A percentile compares a stretch with the other conserved stretches of the same genome.
phyloP scores from a whole-genome alignment of 1,284 basidiomycete genomes.

The Phaffia rhodozyma region DNA sequence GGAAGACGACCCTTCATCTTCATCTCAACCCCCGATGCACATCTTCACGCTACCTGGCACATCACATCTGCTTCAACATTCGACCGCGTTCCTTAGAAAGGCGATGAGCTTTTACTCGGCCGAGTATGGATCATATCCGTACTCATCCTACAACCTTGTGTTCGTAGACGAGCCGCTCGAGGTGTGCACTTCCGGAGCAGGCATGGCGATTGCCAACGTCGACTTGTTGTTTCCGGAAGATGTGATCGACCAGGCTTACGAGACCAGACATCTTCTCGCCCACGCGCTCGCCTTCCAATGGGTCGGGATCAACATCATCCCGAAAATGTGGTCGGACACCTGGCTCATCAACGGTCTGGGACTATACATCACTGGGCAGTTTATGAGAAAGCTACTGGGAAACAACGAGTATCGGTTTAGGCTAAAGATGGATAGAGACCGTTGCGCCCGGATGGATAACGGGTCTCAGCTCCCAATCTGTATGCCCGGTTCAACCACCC shows the following conservation, averaged over 20 bases:
- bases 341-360: conserved; percentile 94
- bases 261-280: conserved; percentile 72
- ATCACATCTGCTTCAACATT: conserved; percentile 55
- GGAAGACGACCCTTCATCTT: neutral
- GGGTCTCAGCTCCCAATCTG: conserved; percentile 88
- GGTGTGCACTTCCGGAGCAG: conserved; percentile 70
- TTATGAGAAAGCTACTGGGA: conserved; percentile 74
- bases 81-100: conserved; percentile 65
- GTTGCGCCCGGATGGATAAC: conserved; percentile 78
- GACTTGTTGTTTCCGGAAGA: conserved; percentile 79
- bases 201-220: conserved; percentile 64
- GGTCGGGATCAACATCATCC: conserved; percentile 94
- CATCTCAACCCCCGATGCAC: conserved; percentile 65
- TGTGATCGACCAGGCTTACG: conserved; percentile 86
- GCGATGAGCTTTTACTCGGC: conserved; percentile 86
- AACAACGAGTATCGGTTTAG: conserved; percentile 97
- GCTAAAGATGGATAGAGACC: conserved; percentile 91
- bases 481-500: conserved; percentile 67
- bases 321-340: conserved; percentile 83
- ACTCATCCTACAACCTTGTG: conserved; percentile 87
- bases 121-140: conserved; percentile 94
- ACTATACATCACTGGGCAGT: conserved; percentile 79
- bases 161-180: conserved; percentile 80
- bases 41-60: conserved; percentile 83
- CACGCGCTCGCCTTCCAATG: conserved; percentile 91